These are phyloP conservation scores for Scheffersomyces amazonensis DNA, from an alignment of 805 yeast species.

Conservation along the genomic window DNA sequence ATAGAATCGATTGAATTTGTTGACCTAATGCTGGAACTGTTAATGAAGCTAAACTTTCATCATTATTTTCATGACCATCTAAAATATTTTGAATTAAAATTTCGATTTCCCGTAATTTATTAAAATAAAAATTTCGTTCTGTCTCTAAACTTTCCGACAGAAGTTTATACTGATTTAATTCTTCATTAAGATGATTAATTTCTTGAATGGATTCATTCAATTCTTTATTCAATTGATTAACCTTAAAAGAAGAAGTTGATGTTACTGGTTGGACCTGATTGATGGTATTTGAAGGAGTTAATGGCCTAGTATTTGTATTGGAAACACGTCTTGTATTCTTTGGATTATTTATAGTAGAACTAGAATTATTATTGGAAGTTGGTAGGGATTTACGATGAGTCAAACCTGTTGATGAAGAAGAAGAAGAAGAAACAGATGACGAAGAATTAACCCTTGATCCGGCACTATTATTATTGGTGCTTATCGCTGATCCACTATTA, in stretches of 20 bases:
- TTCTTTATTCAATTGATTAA: constrained; percentile 28
- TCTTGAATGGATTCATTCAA: constrained; percentile 43
- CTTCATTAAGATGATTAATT: constrained; percentile 42
- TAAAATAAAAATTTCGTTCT: constrained; percentile 88
- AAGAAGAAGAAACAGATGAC: constrained; percentile 2
- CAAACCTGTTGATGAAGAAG: constrained; percentile 5
- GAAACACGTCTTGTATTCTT: not conserved
- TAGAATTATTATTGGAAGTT: not conserved
- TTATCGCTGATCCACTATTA: not conserved
- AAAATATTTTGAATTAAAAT: constrained; percentile 60
- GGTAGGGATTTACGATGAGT: constrained; percentile 4
- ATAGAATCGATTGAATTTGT: constrained; percentile 73
- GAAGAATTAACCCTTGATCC: not conserved
- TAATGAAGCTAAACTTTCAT: constrained; percentile 42
- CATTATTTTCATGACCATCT: constrained; percentile 13
- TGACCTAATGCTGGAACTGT: constrained; percentile 23
- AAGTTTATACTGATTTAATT: constrained; percentile 53
- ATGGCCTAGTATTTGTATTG: constrained; percentile 43
- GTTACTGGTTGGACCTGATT: not conserved
- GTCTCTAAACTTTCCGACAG: constrained; percentile 67
- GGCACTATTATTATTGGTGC: not conserved
- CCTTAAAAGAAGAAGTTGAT: not conserved
- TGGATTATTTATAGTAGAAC: not conserved
- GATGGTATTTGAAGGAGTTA: constrained; percentile 58
- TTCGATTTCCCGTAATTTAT: constrained; percentile 86